Base-by-base conservation (phyloP, 2,329 filamentous ascomycete species). In the Juglanconis juglandina region DNA sequence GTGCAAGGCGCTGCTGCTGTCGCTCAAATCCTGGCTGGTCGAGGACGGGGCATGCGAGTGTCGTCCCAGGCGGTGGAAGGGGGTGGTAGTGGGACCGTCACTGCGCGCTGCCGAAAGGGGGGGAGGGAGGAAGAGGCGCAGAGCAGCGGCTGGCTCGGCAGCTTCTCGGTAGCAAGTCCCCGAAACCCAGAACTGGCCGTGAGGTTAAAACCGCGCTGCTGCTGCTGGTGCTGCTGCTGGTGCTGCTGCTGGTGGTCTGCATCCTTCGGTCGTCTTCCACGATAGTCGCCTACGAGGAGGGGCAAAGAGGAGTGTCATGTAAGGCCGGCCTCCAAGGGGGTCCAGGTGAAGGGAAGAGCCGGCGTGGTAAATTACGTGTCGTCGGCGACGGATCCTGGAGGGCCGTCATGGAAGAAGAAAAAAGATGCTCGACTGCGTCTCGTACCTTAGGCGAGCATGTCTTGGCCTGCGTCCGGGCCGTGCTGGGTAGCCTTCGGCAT, bases 141-240 rank as follows among this genome's bases (percentile, higher is more conserved):
- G n/a, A 33, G 55, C 37, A 32, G 46, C 55, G 37, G 47, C 47
- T 49, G 33, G 17, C 32, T 57, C 55, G 55, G 55, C 35, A 51
- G 37, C 47, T 57, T 39, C 47, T 10, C 47, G 35, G 13, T 13
- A 30, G 11, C 14, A 8, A 41, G 13, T 13, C 30, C 34, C 44
- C 53, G 13, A 41, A 14, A 46, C 13, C 54, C 39, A 14, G 10
- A 42, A 39, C 33, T 44, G 34, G 5, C 24, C 35, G 35, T 30
- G 46, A 30, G 33, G 54, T 13, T 4, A 8, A 41, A 13, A 24
- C 24, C 24, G 24, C 24, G 24, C 24, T 24, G 24, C 24, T 39
- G 8, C 8, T 39, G 37, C 8, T 3, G 3, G 3, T 39, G 8
- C 8, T 39, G 37, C 8, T 3, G 3, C 1, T 39, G 37, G 3